Percentiles rank a stretch among this genome's conserved stretches.
Evolutionary conservation across 2,329 filamentous ascomycete genomes (phyloP).

Genomic region (Colletotrichum abscissum): DNA sequence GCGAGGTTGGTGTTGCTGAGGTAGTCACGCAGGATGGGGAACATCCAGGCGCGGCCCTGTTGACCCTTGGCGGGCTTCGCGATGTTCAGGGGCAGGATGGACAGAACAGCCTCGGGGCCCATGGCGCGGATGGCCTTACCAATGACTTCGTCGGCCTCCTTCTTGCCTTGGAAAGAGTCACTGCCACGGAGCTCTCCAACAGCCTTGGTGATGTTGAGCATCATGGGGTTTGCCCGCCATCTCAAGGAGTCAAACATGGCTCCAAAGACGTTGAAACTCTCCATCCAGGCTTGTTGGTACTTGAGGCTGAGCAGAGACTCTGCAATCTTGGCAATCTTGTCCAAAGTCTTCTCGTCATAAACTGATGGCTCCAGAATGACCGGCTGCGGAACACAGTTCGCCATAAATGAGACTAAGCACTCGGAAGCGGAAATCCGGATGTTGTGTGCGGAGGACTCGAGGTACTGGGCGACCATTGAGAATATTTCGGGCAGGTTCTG

Average conservation of each 20-base stretch:
- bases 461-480: conserved; percentile 80
- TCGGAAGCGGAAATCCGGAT: conserved; percentile 95
- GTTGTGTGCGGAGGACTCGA: conserved; percentile 89
- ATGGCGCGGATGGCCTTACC: conserved; percentile 89
- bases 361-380: conserved; percentile 90
- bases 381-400: conserved; percentile 86
- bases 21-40: conserved; percentile 90
- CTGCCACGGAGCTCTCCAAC: conserved; percentile 90
- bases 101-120: conserved; percentile 86
- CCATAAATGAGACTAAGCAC: conserved; percentile 92
- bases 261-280: conserved; percentile 89
- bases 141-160: conserved; percentile 91
- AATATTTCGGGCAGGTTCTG: conserved; percentile 90
- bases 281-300: conserved; percentile 93
- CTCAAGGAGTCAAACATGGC: conserved; percentile 88
- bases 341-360: conserved; percentile 90
- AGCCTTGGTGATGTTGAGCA: conserved; percentile 79
- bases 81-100: conserved; percentile 88
- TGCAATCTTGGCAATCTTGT: conserved; percentile 80
- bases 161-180: conserved; percentile 91
- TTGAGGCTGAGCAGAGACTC: conserved; percentile 85
- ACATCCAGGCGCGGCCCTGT: conserved; percentile 91
- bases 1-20: conserved; percentile 88
- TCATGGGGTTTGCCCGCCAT: conserved; percentile 85
- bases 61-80: conserved; percentile 80